phyloP scores from a whole-genome alignment of 2,329 filamentous ascomycete genomes.

The Emydomyces testavorans region DNA sequence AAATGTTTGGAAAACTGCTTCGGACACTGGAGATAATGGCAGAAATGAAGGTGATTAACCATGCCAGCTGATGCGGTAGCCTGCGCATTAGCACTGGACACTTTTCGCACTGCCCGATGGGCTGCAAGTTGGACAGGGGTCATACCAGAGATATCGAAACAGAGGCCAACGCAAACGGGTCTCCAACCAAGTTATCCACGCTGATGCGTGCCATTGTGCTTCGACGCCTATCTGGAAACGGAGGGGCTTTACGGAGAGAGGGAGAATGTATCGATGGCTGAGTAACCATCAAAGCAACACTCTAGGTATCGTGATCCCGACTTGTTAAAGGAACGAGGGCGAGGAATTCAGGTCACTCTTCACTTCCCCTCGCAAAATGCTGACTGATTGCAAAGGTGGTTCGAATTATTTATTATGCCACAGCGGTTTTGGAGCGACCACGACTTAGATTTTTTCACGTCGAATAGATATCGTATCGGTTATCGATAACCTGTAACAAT shows the following conservation, averaged over 20 bases:
- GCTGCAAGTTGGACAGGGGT: slow-evolving; percentile 20
- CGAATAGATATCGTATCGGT: neutral
- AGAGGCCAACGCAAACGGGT: slow-evolving; percentile 90
- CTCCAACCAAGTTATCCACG: slow-evolving; percentile 81
- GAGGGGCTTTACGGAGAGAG: slow-evolving; percentile 19
- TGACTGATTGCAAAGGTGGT: too few relatives aligned
- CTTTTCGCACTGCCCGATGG: slow-evolving; percentile 44
- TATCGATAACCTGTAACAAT: neutral
- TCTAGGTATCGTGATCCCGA: neutral
- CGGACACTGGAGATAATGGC: slow-evolving; percentile 60
- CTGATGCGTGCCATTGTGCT: slow-evolving; percentile 50
- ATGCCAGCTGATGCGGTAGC: slow-evolving; percentile 61
- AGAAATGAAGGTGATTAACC: slow-evolving; percentile 82
- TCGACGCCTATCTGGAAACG: slow-evolving; percentile 30
- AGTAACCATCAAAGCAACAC: slow-evolving; percentile 19
- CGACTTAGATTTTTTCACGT: neutral
- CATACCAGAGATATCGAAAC: slow-evolving; percentile 82
- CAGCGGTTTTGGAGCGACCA: neutral
- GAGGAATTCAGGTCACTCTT: neutral
- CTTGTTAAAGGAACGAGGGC: neutral
- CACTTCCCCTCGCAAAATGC: too few relatives aligned
- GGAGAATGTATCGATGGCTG: slow-evolving; percentile 18
- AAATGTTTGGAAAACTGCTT: slow-evolving; percentile 62
- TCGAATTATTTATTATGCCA: neutral
- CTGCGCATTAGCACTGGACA: slow-evolving; percentile 36